These are phyloP conservation scores for Apiotrichum sp. DNA, from an alignment of 1,284 basidiomycete species.

Conservation along the genomic window DNA sequence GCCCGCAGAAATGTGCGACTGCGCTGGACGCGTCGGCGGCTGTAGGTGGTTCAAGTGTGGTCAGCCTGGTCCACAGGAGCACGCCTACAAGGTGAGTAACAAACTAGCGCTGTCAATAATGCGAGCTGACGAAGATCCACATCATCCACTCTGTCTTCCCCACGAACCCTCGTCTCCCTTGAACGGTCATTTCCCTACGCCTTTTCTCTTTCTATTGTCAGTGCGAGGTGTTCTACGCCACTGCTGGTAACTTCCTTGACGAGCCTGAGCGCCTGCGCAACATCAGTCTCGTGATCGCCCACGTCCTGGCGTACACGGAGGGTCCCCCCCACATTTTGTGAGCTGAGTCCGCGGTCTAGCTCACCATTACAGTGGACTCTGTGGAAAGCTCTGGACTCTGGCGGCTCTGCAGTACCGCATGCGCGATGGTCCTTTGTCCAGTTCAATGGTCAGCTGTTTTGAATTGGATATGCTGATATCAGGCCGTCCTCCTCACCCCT, in stretches of 20 bases:
- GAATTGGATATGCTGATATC: not conserved
- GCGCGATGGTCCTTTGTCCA: slow-evolving; percentile 15
- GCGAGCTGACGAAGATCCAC: not conserved
- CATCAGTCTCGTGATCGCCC: slow-evolving; percentile 2
- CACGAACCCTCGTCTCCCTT: not conserved
- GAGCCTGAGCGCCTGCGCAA: slow-evolving; percentile 1
- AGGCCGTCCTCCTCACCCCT: slow-evolving; percentile 16
- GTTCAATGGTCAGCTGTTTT: slow-evolving; percentile 6
- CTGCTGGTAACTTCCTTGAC: slow-evolving; percentile 9
- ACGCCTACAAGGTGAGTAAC: slow-evolving; percentile 14
- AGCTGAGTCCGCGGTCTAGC: not conserved
- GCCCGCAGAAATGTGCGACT: not conserved
- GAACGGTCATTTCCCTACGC: not conserved
- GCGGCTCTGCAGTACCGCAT: slow-evolving; percentile 15
- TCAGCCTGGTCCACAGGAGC: slow-evolving; percentile 14
- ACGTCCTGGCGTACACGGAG: slow-evolving; percentile 8
- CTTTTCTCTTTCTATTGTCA: not conserved
- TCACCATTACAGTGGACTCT: slow-evolving; percentile 8
- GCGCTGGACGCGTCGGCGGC: not conserved
- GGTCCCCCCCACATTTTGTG: slow-evolving; percentile 11
- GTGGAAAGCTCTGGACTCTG: slow-evolving; percentile 17
- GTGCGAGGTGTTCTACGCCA: slow-evolving; percentile 17
- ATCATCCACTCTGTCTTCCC: not conserved
- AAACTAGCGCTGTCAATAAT: not conserved
- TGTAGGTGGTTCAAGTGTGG: slow-evolving; percentile 18